phyloP scores from a whole-genome alignment of 2,329 filamentous ascomycete genomes.

The Podosphaera xanthii region DNA sequence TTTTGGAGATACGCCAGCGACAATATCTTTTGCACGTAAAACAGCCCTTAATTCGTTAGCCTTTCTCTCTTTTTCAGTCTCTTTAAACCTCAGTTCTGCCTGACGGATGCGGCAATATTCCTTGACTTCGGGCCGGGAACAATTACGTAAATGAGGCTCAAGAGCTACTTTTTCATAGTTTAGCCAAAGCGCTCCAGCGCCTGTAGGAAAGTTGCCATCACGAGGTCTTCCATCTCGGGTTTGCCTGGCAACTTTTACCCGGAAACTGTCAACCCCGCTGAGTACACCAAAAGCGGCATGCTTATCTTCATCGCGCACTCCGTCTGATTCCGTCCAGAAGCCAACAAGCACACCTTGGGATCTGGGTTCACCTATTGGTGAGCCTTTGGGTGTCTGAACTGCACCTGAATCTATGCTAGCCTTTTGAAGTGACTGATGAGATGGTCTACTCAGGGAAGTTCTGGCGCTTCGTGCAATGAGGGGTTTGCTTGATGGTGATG shows the following conservation, averaged over 20 bases:
- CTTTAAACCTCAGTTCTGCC: constrained; percentile 30
- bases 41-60: constrained; percentile 21
- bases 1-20: constrained; percentile 6
- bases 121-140: constrained; percentile 33
- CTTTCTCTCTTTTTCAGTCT: constrained; percentile 23
- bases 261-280: constrained; percentile 39
- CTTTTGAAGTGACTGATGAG: constrained; percentile 10
- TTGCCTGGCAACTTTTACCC: constrained; percentile 36
- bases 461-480: constrained; percentile 9
- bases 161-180: constrained; percentile 37
- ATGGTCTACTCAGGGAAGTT: constrained; percentile 7
- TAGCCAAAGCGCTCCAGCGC: constrained; percentile 39
- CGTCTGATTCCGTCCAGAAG: constrained; percentile 32
- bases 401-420: constrained; percentile 5
- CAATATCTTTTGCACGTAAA: constrained; percentile 8
- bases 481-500: constrained; percentile 7
- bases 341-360: constrained; percentile 23
- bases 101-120: constrained; percentile 41
- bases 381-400: constrained; percentile 10
- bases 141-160: constrained; percentile 27
- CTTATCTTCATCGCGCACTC: constrained; percentile 24
- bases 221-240: constrained; percentile 35
- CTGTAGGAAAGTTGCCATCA: constrained; percentile 35
- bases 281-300: constrained; percentile 41
- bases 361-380: constrained; percentile 8